A percentile compares a stretch with the other conserved stretches of the same genome.
These are phyloP conservation scores for Kalmusia sp. DNA, from an alignment of 2,329 filamentous ascomycete species.

Conservation along the genomic window DNA sequence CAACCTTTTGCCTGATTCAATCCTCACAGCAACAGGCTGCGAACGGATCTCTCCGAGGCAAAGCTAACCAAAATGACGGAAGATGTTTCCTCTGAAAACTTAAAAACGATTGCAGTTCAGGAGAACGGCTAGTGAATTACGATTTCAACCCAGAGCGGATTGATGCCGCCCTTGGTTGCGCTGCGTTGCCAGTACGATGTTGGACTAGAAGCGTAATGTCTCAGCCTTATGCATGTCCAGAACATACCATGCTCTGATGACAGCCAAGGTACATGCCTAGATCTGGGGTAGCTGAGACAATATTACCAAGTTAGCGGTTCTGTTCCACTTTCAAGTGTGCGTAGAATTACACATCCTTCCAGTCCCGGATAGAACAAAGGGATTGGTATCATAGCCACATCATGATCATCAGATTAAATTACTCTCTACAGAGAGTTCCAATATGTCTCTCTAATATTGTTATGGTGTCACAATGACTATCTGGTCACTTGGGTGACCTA, in stretches of 20 bases:
- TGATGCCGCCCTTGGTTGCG: background rate
- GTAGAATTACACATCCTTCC: background rate
- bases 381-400: background rate
- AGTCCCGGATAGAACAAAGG: slow-evolving; percentile 11
- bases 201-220: slow-evolving; percentile 28
- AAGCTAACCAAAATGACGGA: too few species aligned
- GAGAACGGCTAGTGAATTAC: too few species aligned
- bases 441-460: background rate
- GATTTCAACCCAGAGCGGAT: too few species aligned
- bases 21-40: too few species aligned
- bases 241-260: slow-evolving; percentile 26
- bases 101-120: too few species aligned
- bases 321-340: background rate
- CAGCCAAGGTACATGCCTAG: slow-evolving; percentile 9
- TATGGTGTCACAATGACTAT: background rate
- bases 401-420: background rate
- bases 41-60: too few species aligned
- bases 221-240: slow-evolving; percentile 40
- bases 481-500: background rate
- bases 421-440: background rate
- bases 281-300: background rate
- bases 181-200: background rate
- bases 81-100: too few species aligned
- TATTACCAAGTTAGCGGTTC: background rate
- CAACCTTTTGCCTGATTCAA: too few species aligned